A percentile compares a stretch with the other conserved stretches of the same genome.
Conservation (phyloP, 2,329 filamentous ascomycete genomes). For the Sporothrix variecibatus region DNA sequence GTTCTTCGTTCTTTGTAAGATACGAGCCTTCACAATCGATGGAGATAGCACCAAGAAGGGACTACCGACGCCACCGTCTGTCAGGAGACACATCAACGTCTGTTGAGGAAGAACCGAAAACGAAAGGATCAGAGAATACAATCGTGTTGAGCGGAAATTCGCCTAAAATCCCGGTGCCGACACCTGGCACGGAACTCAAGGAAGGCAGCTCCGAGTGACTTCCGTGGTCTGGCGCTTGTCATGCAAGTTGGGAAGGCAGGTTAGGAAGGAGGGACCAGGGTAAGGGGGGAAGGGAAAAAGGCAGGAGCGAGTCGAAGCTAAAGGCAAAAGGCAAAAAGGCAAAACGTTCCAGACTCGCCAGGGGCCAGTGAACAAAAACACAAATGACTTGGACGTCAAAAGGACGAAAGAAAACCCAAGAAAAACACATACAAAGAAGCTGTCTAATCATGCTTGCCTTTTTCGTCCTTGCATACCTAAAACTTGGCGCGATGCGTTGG, state of each 20-base stretch:
- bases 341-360: not conserved
- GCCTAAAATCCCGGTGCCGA: not conserved
- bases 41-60: not conserved
- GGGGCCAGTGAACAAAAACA: not conserved
- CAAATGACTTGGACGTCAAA: not conserved
- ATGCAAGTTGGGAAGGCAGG: not conserved
- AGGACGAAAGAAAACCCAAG: not conserved
- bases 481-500: not conserved
- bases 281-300: not conserved
- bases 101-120: not conserved
- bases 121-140: not conserved
- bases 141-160: not conserved
- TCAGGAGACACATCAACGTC: not conserved
- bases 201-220: not conserved
- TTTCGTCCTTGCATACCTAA: not conserved
- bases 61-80: not conserved
- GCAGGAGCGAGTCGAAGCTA: not conserved
- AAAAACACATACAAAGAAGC: not conserved
- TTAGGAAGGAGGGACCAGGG: not conserved
- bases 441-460: slow-evolving; percentile 9
- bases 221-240: not conserved
- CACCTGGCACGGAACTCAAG: not conserved
- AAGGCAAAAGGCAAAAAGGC: not conserved
- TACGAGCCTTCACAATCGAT: not conserved
- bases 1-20: not conserved